A percentile compares a stretch with the other conserved stretches of the same genome.
Conservation (phyloP, 768 basidiomycete species). For the Suillus weaverae region DNA sequence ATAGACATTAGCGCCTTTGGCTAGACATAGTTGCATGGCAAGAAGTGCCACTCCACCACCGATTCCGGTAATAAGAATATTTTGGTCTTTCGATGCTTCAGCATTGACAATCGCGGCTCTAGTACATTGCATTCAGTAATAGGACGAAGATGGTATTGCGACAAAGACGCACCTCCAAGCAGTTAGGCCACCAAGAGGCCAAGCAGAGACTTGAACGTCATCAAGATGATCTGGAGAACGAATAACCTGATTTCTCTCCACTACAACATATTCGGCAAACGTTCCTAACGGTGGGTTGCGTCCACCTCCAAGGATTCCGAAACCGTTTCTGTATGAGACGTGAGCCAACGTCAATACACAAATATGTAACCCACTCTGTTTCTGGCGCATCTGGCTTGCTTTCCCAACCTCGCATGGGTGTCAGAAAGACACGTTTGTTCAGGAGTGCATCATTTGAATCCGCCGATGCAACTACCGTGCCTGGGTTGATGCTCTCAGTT, state of each 20-base stretch:
- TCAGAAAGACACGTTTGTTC: slow-evolving; percentile 69
- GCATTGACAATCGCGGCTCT: slow-evolving; percentile 72
- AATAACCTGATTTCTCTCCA: slow-evolving; percentile 69
- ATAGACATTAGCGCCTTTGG: slow-evolving; percentile 76
- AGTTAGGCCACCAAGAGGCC: slow-evolving; percentile 77
- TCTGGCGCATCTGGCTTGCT: slow-evolving; percentile 65
- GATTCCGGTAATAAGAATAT: slow-evolving; percentile 78
- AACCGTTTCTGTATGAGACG: slow-evolving; percentile 35
- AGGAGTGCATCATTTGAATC: slow-evolving; percentile 56
- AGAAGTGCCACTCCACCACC: slow-evolving; percentile 83
- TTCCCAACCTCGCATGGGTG: slow-evolving; percentile 78
- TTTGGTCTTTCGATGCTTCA: slow-evolving; percentile 59
- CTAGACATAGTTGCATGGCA: slow-evolving; percentile 73
- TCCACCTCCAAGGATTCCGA: slow-evolving; percentile 67
- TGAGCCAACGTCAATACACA: not conserved
- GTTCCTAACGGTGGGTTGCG: slow-evolving; percentile 59
- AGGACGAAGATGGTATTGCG: not conserved
- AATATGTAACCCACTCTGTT: slow-evolving; percentile 43
- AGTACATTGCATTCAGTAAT: not conserved
- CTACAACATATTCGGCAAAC: slow-evolving; percentile 73
- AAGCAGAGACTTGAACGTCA: slow-evolving; percentile 69
- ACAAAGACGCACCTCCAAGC: slow-evolving; percentile 68
- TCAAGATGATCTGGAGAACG: slow-evolving; percentile 64
- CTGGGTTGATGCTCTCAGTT: slow-evolving; percentile 34
- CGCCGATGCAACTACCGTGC: slow-evolving; percentile 59